Base-by-base conservation (phyloP, 345 rosid genomes). In the Adansonia digitata region DNA sequence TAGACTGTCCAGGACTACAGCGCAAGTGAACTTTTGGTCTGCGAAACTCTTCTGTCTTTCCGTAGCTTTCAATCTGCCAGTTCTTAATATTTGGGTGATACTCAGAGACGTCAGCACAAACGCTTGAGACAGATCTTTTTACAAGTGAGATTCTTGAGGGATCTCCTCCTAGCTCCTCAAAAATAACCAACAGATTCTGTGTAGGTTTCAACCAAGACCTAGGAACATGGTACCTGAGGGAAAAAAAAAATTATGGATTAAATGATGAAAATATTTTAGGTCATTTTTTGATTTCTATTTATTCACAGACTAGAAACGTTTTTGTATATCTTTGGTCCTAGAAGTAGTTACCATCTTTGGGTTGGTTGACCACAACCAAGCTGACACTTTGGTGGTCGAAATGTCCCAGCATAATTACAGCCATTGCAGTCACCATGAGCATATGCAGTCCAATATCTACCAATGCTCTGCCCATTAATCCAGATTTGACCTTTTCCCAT, bases 51-150 rank as follows among this genome's bases (percentile, higher is more conserved):
- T 93, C 92, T 60, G 95, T 85, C 84, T 84, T 91, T 15, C 99
- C 99, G 5, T 95, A 93, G 91, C 97, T 95, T 79, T 95, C 98
- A 55, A 95, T 91, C 64, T 89, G 99, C 99, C 99, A 95, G 80
- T 93, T 96, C 91, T 93, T 92, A 65, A 96, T 76, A 31, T 92
- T 96, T 1, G 98, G 98, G 42, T 93, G 99, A 79, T 85, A 90
- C 81, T 96, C 98, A 0, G 97, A 70, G 10, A 96, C 90, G 39
- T 93, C 98, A 9, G 99, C 97, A 73, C 99, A 96, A 61, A 92
- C 97, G 51, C 90, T 85, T 11, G 85, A 63, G 56, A 92, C 84
- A 3, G 96, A 88, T 87, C 99, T 90, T 88, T 90, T 93, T 66
- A 87, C 97, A 7, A 94, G 85, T 48, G 96, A 86, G 51, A 93